phyloP scores from a whole-genome alignment of 495 filamentous ascomycete species.

The Clavariopsis aquatica region DNA sequence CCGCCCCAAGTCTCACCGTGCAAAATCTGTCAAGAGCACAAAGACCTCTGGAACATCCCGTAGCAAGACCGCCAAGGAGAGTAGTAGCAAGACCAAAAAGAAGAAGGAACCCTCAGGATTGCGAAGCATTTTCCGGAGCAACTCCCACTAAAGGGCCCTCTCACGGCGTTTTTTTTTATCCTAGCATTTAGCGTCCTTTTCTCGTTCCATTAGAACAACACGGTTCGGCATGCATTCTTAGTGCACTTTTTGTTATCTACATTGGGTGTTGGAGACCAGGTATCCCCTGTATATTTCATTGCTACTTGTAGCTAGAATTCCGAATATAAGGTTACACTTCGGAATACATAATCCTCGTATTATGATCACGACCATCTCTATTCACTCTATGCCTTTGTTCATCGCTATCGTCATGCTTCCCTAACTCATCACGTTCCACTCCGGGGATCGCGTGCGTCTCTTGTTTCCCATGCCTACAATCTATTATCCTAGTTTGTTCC shows the following conservation, averaged over 20 bases:
- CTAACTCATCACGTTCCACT: too few species aligned
- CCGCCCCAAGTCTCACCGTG: conserved; percentile 26
- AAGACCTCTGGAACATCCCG: conserved; percentile 24
- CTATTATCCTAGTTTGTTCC: too few species aligned
- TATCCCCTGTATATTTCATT: neutral
- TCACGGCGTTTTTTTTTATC: conserved; percentile 24
- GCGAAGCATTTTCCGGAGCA: conserved; percentile 46
- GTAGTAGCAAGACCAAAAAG: conserved; percentile 44
- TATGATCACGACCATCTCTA: too few species aligned
- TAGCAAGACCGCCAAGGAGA: conserved; percentile 40
- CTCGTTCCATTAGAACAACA: conserved; percentile 12
- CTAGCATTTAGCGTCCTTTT: conserved; percentile 29
- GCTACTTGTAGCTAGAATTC: neutral
- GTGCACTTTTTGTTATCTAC: neutral
- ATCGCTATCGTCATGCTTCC: too few species aligned
- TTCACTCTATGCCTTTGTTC: too few species aligned
- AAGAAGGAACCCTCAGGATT: conserved; percentile 55
- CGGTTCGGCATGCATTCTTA: conserved; percentile 1
- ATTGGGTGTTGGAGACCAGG: neutral
- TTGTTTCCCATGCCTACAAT: too few species aligned
- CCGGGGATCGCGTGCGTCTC: too few species aligned
- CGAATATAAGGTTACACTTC: neutral
- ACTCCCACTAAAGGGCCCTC: conserved; percentile 5
- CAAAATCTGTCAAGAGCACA: conserved; percentile 35
- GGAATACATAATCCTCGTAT: neutral